Base-by-base conservation (phyloP, 306 rosid genomes). In the Crataegus laevigata region DNA sequence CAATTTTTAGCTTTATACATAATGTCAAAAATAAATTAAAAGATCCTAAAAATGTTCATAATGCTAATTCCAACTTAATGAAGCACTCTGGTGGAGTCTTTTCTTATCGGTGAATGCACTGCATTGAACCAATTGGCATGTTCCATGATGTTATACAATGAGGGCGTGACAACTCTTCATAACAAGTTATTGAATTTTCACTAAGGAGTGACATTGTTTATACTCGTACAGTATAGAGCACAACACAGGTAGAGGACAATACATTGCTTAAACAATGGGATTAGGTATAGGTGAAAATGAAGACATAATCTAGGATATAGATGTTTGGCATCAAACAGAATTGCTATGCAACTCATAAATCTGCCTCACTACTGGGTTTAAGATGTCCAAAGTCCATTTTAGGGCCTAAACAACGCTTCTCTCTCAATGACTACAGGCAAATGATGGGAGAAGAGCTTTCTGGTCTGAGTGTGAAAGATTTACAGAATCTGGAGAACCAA, bases 371-470 rank as follows among this genome's bases (percentile, higher is more conserved):
- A 43, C 55, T 51, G 61, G 75, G 34, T 60, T 67, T 30, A n/a
- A 34, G 61, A 59, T 66, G 73, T 79, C 61, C 24, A 57, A 8
- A 57, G 57, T 51, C 71, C 76, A 66, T 57, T 25, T 79, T 57
- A 78, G 72, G 38, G 62, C 66, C 38, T 43, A 32, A 77, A 47
- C 21, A 74, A 62, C 70, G 62, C 32, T 79, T 73, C 21, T 24
- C 58, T 73, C 69, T 69, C 68, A 13, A 76, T 58, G 64, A 65
- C 71, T 68, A 83, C 86, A 94, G 98, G 84, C 79, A 91, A 84
- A 87, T 94, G 79, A 88, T 94, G 98, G 98, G 98, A 21, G 89
- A 91, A 86, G 98, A 91, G 66, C 85, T 93, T 54, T 88, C 96
- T 68, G 89, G 94, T 14, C 65, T 93, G 82, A 87, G 80, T 25